A percentile compares a stretch with the other conserved stretches of the same genome.
These are phyloP conservation scores for Berkeleyomyces rouxiae DNA, from an alignment of 2,329 filamentous ascomycete genomes.

Conservation along the genomic window DNA sequence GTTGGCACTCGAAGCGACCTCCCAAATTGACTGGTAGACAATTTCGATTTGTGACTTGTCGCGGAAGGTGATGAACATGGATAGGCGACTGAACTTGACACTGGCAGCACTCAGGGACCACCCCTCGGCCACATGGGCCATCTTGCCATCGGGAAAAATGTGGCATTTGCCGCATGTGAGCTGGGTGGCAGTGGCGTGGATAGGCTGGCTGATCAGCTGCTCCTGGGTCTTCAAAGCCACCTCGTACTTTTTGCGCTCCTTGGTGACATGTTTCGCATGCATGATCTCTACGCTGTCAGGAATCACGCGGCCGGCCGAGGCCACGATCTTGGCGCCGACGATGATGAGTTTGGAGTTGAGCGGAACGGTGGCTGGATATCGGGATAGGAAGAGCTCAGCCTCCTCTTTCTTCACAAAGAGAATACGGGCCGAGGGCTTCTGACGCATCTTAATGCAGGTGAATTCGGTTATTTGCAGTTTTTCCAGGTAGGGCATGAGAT, in stretches of 20 bases:
- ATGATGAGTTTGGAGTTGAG: slow-evolving; percentile 20
- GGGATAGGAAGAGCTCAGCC: slow-evolving; percentile 26
- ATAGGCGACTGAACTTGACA: slow-evolving; percentile 28
- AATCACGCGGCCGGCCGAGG: slow-evolving; percentile 22
- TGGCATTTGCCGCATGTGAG: slow-evolving; percentile 33
- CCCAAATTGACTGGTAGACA: slow-evolving; percentile 30
- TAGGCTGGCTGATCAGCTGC: slow-evolving; percentile 12
- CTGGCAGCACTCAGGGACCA: slow-evolving; percentile 21
- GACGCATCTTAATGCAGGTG: slow-evolving; percentile 26
- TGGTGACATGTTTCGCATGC: slow-evolving; percentile 17
- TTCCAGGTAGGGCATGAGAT: slow-evolving; percentile 26
- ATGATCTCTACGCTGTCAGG: slow-evolving; percentile 17
- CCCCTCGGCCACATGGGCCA: slow-evolving; percentile 30
- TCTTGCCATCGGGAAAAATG: slow-evolving; percentile 21
- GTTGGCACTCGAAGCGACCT: slow-evolving; percentile 25
- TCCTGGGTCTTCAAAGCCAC: slow-evolving; percentile 13
- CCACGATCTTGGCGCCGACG: slow-evolving; percentile 19
- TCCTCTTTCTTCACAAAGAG: slow-evolving; percentile 27
- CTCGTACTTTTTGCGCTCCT: slow-evolving; percentile 14
- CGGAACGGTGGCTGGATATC: not conserved
- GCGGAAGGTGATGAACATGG: slow-evolving; percentile 25
- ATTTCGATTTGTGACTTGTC: slow-evolving; percentile 27
- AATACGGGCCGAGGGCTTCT: slow-evolving; percentile 23
- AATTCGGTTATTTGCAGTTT: slow-evolving; percentile 27
- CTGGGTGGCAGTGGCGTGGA: slow-evolving; percentile 13